phyloP scores from a whole-genome alignment of 2,329 filamentous ascomycete species.

The Penicillium oxalicum region DNA sequence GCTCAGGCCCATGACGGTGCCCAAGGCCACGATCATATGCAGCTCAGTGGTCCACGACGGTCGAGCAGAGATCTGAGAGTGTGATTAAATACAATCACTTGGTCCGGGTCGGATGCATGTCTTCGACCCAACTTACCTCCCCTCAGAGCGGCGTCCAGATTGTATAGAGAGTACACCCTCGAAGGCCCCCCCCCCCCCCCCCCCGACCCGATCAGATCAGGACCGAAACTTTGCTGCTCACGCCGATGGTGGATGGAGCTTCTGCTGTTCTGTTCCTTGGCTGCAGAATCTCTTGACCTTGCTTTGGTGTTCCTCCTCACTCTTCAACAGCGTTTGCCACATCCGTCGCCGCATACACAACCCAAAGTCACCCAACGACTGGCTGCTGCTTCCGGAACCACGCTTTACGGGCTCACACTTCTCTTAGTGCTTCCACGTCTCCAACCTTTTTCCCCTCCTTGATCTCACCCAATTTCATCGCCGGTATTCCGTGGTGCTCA shows the following conservation, averaged over 20 bases:
- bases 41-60: too few relatives aligned
- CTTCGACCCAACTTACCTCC: too few relatives aligned
- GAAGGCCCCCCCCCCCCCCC: too few relatives aligned
- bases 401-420: background rate
- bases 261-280: background rate
- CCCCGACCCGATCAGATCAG: too few relatives aligned
- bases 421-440: background rate
- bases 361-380: conserved; percentile 2
- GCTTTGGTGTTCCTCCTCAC: background rate
- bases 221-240: background rate
- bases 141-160: too few relatives aligned
- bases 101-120: too few relatives aligned
- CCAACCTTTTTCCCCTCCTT: background rate
- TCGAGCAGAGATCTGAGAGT: too few relatives aligned
- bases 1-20: too few relatives aligned
- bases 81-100: too few relatives aligned
- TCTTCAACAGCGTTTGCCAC: conserved; percentile 19
- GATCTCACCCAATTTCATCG: background rate
- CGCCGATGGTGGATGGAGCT: background rate
- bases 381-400: conserved; percentile 24
- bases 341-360: conserved; percentile 10
- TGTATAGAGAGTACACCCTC: too few relatives aligned
- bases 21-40: too few relatives aligned
- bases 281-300: background rate
- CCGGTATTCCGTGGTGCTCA: background rate